A percentile compares a stretch with the other conserved stretches of the same genome.
phyloP scores from a whole-genome alignment of 192 early-diverging fungal genomes.

The Coemansia sp. region DNA sequence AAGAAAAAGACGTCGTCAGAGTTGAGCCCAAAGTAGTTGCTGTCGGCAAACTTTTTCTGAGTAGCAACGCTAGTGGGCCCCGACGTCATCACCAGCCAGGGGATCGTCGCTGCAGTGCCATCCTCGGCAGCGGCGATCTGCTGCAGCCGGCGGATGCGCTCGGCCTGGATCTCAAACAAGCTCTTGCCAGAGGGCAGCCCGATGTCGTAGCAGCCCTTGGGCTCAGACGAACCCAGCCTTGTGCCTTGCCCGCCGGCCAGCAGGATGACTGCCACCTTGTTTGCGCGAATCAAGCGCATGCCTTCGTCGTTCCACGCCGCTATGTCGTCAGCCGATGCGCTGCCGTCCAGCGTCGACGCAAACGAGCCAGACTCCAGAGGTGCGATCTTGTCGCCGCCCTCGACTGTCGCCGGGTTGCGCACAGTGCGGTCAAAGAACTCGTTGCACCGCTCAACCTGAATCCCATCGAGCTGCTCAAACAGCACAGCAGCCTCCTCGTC shows the following conservation, averaged over 20 bases:
- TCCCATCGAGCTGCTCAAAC: slow-evolving; percentile 64
- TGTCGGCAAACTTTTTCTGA: slow-evolving; percentile 72
- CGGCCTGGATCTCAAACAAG: slow-evolving; percentile 94
- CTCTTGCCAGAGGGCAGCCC: slow-evolving; percentile 83
- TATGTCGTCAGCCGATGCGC: slow-evolving; percentile 55
- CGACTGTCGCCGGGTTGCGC: slow-evolving; percentile 34
- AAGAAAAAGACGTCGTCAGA: slow-evolving; percentile 90
- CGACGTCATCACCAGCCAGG: slow-evolving; percentile 99
- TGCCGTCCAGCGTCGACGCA: slow-evolving; percentile 62
- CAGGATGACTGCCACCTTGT: slow-evolving; percentile 93
- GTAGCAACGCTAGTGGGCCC: slow-evolving; percentile 89
- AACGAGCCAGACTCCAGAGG: slow-evolving; percentile 77
- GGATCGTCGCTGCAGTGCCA: slow-evolving; percentile 65
- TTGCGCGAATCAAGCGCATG: slow-evolving; percentile 75
- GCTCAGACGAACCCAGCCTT: slow-evolving; percentile 76
- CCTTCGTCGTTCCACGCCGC: slow-evolving; percentile 75
- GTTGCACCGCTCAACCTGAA: slow-evolving; percentile 85
- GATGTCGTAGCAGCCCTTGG: slow-evolving; percentile 97
- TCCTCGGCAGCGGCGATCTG: slow-evolving; percentile 59
- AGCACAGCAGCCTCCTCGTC: slow-evolving; percentile 61
- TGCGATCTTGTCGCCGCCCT: slow-evolving; percentile 60
- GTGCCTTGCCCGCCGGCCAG: slow-evolving; percentile 92
- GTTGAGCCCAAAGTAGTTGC: slow-evolving; percentile 89
- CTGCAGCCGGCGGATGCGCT: slow-evolving; percentile 89
- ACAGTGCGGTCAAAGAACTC: slow-evolving; percentile 81